Base-by-base conservation (phyloP, 2,329 filamentous ascomycete genomes). In the Aspergillus vadensis region DNA sequence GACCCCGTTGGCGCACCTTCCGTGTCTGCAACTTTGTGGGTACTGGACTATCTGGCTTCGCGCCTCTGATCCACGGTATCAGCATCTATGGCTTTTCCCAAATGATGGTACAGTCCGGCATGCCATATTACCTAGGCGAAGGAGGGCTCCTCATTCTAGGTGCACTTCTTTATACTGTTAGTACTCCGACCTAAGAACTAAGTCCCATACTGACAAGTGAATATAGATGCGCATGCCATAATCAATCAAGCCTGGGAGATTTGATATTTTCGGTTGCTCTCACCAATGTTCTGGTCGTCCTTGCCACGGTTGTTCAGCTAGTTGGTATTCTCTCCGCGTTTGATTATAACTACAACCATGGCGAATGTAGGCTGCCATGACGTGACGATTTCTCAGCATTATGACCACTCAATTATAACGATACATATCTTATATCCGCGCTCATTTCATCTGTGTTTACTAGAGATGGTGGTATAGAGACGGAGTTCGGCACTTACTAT, bases 101-200 rank as follows among this genome's bases (percentile, higher is more conserved):
- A 59, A 72, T 72, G 67, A 69, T 65, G 59, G 67, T 57, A 57
- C 64, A 68, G 64, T 64, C 62, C 60, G 52, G 52, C 47, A 63
- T 69, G 55, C 63, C 58, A 55, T 69, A 64, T 59, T 60, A 60
- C 36, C 52, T 62, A 15, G 39, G 54, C 12, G 54, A 62, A 53
- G 60, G 52, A 65, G 66, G 59, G 60, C 69, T 60, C 52, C 65
- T 69, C 64, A 59, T 70, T 64, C 61, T 59, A 58, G 66, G 69
- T 56, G 65, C 69, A 62, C 65, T 49, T 38, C 55, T 72, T 56
- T 72, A 72, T 66, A 67, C 65, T 47, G 68, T 70, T 66, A 68
- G 66, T 59, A 60, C 57, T 48, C 63, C 49, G 49, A 51, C 50
- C 51, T 52, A 14, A 48, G 49, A 55, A 2, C 15, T 5, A 64